Base-by-base conservation (phyloP, 2,329 filamentous ascomycete genomes). In the Atkinsonella texensis region DNA sequence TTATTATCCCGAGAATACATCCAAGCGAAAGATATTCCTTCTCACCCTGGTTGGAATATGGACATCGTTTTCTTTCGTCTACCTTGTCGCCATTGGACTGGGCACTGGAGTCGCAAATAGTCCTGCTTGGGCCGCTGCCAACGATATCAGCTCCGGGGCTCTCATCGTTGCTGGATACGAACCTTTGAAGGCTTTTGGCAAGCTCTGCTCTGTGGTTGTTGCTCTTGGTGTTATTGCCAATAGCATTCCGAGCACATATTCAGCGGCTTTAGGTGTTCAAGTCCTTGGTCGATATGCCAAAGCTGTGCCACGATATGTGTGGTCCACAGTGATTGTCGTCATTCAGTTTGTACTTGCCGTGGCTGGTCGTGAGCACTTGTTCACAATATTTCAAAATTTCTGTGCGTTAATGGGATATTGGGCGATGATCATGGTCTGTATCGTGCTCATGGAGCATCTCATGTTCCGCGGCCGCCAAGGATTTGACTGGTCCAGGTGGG, bases 31-130 rank as follows among this genome's bases (percentile, higher is more conserved):
- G 54, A 73, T 89, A 54, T 91, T 90, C 66, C 59, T 78, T 54
- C 81, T 80, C 62, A 86, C 85, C 32, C 87, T 82, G 64, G 63
- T 71, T 23, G 87, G 87, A 10, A 72, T 93, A 13, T 77, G 85
- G 56, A 49, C 57, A 3, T 52, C 64, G 1, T 68, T 87, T 56
- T 82, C 85, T 1, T 76, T 91, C 1, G 71, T 85, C 54, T 89
- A 91, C 68, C 84, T 80, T 42, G 60, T 79, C 20, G 71, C 74
- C 18, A 73, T 80, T 46, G 63, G 75, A n/a, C 73, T 80, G 32
- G 71, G 73, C 17, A 69, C 72, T 9, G 76, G 77, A 3, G 70
- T 71, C 13, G 75, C 70, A 28, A 74, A 71, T 52, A 67, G 74
- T 6, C 68, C 73, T 0, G 62, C 64, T 1, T 82, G 78, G 78